Base-by-base conservation (phyloP, 1,139 yeast species). In the Saccharomyces hybrid region DNA sequence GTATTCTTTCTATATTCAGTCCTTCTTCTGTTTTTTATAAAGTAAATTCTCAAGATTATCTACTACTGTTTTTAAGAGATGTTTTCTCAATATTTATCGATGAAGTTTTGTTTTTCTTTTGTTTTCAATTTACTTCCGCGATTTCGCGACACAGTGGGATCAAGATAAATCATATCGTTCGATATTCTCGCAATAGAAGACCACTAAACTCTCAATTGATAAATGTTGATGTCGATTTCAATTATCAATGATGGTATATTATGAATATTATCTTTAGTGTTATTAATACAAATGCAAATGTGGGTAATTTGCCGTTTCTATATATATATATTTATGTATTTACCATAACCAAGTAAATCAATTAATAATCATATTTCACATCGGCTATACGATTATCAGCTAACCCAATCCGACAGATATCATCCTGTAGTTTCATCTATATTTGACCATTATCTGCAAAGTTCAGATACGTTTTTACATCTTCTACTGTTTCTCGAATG, bases 381-480 rank as follows among this genome's bases (percentile, higher is more conserved):
- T 29, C n/a, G 13, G 11, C 23, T 8, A 8, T 5, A 34, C 23
- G 11, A n/a, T 9, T 29, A 29, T 29, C 32, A 29, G 32, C 32
- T 9, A 29, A 29, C 13, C n/a, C 32, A 9, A 11, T 29, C n/a
- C n/a, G 6, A 5, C 32, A 11, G n/a, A 11, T n/a, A 5, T 14
- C 41, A 29, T 5, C n/a, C 32, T 11, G n/a, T 29, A 29, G n/a
- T 11, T n/a, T 11, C 32, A 29, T 38, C 44, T 38, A 38, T 11
- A 25, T 13, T 38, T 48, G 20, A 14, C 38, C 52, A 44, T 54
- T 47, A 29, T 59, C 61, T 11, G 59, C 60, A 52, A 54, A 61
- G 32, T 56, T 56, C 32, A 61, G 51, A 47, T 59, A 61, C 46
- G 60, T 57, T 31, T 56, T 57, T 23, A 60, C 57, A 31, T 59